Percentiles rank a stretch among this genome's conserved stretches.
Conservation (phyloP, 1,284 basidiomycete genomes). For the Chiua sp. region DNA sequence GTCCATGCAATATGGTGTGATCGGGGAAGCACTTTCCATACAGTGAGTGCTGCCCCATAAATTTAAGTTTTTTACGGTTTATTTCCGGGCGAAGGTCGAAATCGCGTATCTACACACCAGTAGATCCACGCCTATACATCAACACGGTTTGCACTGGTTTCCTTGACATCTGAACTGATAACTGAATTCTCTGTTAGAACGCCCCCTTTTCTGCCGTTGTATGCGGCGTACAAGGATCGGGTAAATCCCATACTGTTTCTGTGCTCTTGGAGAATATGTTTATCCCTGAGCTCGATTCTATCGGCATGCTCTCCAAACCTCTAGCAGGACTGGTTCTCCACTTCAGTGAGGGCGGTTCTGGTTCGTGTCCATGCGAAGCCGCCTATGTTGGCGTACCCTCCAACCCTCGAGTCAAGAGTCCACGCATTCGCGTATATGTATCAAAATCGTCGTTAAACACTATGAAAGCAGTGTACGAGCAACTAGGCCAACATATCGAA, state of each 20-base stretch:
- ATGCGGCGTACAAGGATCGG: slow-evolving; percentile 70
- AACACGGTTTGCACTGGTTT: no score
- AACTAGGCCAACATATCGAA: no score
- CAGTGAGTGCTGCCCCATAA: no score
- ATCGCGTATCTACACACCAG: no score
- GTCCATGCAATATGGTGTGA: no score
- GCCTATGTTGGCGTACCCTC: slow-evolving; percentile 62
- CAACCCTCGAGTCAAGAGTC: slow-evolving; percentile 44
- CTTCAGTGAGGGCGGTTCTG: slow-evolving; percentile 67
- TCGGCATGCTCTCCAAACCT: slow-evolving; percentile 57
- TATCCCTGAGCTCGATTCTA: slow-evolving; percentile 50
- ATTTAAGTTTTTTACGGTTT: no score
- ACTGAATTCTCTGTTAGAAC: no score
- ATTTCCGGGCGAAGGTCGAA: no score
- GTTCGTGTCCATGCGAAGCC: slow-evolving; percentile 64
- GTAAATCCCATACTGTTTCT: slow-evolving; percentile 73
- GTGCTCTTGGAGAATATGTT: slow-evolving; percentile 71
- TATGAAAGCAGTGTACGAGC: slow-evolving; percentile 62
- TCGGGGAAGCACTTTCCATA: no score
- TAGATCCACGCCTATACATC: slow-evolving; percentile 61
- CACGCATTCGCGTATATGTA: slow-evolving; percentile 62
- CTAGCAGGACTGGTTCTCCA: slow-evolving; percentile 70
- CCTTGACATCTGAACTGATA: no score
- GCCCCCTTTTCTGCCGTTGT: slow-evolving; percentile 63
- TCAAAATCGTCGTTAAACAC: slow-evolving; percentile 65